Evolutionary conservation across 2,329 filamentous ascomycete species (phyloP).

Genomic region (Stachybotrys echinatus): DNA sequence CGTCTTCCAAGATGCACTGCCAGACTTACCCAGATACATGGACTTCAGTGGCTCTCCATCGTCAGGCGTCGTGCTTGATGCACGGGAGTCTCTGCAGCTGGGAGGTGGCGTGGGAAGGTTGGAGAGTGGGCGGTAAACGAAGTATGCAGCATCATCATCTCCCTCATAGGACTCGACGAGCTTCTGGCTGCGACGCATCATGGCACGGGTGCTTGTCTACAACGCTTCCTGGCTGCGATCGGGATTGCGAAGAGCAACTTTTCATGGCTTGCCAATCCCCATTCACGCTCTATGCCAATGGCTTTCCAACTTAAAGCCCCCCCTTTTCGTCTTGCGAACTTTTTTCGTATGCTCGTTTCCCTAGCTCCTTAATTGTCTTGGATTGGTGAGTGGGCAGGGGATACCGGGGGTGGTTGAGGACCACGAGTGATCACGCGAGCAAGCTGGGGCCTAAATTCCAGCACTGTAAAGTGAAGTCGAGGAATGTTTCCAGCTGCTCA

Average conservation of each 20-base stretch:
- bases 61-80: slow-evolving; percentile 35
- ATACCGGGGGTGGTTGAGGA: not conserved
- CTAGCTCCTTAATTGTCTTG: not conserved
- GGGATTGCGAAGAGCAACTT: not conserved
- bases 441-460: not conserved
- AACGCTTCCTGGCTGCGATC: not conserved
- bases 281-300: too few relatives aligned
- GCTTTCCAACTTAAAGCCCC: not conserved
- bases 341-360: not conserved
- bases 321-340: not conserved
- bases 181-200: slow-evolving; percentile 7
- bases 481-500: not conserved
- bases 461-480: not conserved
- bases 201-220: not conserved
- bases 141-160: slow-evolving; percentile 48
- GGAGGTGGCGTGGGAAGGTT: slow-evolving; percentile 63
- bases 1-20: too few relatives aligned
- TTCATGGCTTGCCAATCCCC: not conserved
- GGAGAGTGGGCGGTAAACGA: slow-evolving; percentile 62
- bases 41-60: slow-evolving; percentile 38
- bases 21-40: slow-evolving; percentile 27
- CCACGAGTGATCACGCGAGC: not conserved
- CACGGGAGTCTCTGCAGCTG: slow-evolving; percentile 40
- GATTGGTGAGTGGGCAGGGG: not conserved
- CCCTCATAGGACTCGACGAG: slow-evolving; percentile 11